Evolutionary conservation across 2,329 filamentous ascomycete genomes (phyloP).

Genomic region (Grosmannia clavigera): DNA sequence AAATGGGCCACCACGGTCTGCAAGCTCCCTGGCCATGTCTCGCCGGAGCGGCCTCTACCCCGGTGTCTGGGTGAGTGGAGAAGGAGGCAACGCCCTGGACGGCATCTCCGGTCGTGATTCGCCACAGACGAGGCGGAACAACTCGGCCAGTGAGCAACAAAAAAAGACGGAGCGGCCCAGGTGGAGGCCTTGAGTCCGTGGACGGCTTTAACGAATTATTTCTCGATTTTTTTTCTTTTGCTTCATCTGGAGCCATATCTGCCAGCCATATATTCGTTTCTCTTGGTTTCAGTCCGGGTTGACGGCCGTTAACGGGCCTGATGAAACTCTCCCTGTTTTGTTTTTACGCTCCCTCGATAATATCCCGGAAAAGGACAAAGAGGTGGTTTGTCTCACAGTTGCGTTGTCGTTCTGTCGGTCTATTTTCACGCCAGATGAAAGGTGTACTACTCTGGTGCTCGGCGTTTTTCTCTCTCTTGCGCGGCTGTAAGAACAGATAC

Average conservation of each 20-base stretch:
- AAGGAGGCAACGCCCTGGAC: conserved; percentile 18
- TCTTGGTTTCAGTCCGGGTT: background rate
- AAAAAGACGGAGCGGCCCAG: conserved; percentile 32
- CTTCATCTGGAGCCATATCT: background rate
- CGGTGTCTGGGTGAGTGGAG: conserved; percentile 24
- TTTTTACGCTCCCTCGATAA: background rate
- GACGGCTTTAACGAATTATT: background rate
- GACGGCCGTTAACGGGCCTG: background rate
- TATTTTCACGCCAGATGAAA: background rate
- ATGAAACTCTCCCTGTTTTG: background rate
- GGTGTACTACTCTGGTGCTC: background rate
- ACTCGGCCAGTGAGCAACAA: conserved; percentile 19
- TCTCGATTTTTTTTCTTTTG: background rate
- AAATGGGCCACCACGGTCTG: conserved; percentile 30
- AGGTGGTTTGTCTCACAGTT: background rate
- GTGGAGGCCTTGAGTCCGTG: conserved; percentile 29
- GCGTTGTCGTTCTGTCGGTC: background rate
- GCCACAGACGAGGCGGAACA: conserved; percentile 34
- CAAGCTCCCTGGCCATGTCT: conserved; percentile 41
- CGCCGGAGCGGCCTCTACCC: conserved; percentile 39
- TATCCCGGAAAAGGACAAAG: background rate
- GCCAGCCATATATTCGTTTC: background rate
- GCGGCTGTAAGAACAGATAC: background rate
- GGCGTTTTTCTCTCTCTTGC: background rate
- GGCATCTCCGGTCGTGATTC: conserved; percentile 29